These are phyloP conservation scores for Leishmania braziliensis DNA, from an alignment of 208 protist species.

Conservation along the genomic window DNA sequence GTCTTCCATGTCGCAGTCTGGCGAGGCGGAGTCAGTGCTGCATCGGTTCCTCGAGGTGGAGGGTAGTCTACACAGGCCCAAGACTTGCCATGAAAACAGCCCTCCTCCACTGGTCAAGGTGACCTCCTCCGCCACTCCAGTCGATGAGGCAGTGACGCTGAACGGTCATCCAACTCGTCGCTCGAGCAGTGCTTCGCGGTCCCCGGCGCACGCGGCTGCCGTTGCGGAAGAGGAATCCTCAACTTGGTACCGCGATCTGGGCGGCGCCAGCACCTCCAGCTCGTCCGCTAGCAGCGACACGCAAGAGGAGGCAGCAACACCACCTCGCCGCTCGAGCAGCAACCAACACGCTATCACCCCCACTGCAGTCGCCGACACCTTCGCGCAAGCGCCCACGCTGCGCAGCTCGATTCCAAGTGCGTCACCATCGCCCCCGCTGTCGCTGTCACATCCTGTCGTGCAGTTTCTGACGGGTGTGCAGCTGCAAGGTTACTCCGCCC, in stretches of 20 bases:
- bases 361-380: neutral
- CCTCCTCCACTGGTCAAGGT: neutral
- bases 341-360: neutral
- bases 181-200: neutral
- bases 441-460: slow-evolving; percentile 65
- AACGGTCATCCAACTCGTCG: neutral
- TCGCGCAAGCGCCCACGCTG: neutral
- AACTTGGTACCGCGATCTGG: neutral
- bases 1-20: slow-evolving; percentile 16
- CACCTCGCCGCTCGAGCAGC: neutral
- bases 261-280: neutral
- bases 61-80: neutral
- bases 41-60: slow-evolving; percentile 14
- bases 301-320: slow-evolving; percentile 18
- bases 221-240: neutral
- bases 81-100: neutral
- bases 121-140: neutral
- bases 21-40: slow-evolving; percentile 12
- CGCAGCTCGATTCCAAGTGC: neutral
- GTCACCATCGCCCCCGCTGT: slow-evolving; percentile 11
- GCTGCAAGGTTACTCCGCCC: slow-evolving; percentile 73
- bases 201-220: neutral
- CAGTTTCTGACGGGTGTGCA: slow-evolving; percentile 72
- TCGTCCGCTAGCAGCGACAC: slow-evolving; percentile 10
- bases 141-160: neutral